phyloP scores from a whole-genome alignment of 2,329 filamentous ascomycete species.

The Lachnellula arida region DNA sequence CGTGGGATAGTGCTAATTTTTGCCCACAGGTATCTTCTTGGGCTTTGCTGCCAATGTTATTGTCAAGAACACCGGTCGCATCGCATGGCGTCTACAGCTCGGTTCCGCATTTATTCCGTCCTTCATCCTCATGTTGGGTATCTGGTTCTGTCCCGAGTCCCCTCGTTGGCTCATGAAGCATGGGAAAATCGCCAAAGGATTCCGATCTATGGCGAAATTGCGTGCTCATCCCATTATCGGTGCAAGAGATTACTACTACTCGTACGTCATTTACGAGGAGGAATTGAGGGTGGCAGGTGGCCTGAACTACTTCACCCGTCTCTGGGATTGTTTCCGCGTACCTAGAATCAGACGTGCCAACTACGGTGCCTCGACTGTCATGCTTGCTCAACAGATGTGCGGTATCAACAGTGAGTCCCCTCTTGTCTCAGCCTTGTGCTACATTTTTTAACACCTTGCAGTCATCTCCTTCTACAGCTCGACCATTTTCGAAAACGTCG shows the following conservation, averaged over 20 bases:
- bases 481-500: constrained; percentile 54
- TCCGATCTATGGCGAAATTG: constrained; percentile 55
- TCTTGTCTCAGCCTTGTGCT: constrained; percentile 34
- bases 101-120: constrained; percentile 59
- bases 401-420: constrained; percentile 54
- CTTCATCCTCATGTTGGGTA: constrained; percentile 52
- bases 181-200: constrained; percentile 42
- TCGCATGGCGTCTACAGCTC: constrained; percentile 60
- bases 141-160: constrained; percentile 63
- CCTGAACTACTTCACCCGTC: constrained; percentile 38
- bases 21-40: constrained; percentile 56
- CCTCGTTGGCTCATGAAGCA: constrained; percentile 57
- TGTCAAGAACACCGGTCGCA: constrained; percentile 45
- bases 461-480: constrained; percentile 58
- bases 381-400: constrained; percentile 50
- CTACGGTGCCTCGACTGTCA: constrained; percentile 54
- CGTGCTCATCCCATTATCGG: constrained; percentile 57
- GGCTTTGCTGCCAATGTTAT: constrained; percentile 39
- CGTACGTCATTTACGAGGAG: constrained; percentile 58
- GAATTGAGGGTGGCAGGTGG: constrained; percentile 45
- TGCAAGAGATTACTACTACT: constrained; percentile 60
- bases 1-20: constrained; percentile 37
- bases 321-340: constrained; percentile 42
- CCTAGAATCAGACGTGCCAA: constrained; percentile 47
- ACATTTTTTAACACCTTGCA: neutral